phyloP scores from a whole-genome alignment of 2,329 filamentous ascomycete genomes.

The Neofusicoccum kwambonambiense region DNA sequence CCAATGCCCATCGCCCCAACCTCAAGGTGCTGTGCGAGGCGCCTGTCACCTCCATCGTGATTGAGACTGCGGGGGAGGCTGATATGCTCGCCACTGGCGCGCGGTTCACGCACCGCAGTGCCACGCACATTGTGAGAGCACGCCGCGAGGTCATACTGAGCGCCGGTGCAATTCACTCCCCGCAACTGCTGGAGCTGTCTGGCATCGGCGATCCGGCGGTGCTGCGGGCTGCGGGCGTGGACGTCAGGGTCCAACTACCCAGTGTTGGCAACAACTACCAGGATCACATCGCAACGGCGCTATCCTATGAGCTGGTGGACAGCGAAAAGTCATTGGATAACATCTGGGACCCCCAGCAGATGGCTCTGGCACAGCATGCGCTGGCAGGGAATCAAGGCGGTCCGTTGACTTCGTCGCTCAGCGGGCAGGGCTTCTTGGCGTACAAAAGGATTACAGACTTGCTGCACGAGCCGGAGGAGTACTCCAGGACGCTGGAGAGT shows the following conservation, averaged over 20 bases:
- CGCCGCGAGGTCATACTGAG: constrained; percentile 23
- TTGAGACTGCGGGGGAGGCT: background rate
- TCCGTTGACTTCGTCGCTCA: background rate
- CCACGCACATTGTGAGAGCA: constrained; percentile 26
- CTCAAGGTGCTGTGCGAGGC: background rate
- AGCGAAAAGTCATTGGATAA: background rate
- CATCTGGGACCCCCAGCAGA: background rate
- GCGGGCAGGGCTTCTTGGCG: constrained; percentile 17
- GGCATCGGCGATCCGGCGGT: constrained; percentile 25
- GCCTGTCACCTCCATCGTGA: background rate
- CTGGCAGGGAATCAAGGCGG: background rate
- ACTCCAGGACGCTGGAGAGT: background rate
- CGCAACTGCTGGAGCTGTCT: constrained; percentile 30
- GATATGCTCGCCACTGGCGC: background rate
- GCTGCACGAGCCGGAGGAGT: background rate
- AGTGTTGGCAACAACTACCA: constrained; percentile 36
- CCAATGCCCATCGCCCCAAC: background rate
- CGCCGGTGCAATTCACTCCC: constrained; percentile 28
- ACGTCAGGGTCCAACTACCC: constrained; percentile 29
- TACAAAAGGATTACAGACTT: background rate
- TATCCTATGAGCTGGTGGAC: background rate
- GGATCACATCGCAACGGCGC: constrained; percentile 30
- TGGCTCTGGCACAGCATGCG: constrained; percentile 8
- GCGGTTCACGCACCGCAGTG: background rate
- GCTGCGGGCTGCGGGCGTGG: constrained; percentile 26